phyloP scores from a whole-genome alignment of 306 rosid genomes.

The Prunus persica region DNA sequence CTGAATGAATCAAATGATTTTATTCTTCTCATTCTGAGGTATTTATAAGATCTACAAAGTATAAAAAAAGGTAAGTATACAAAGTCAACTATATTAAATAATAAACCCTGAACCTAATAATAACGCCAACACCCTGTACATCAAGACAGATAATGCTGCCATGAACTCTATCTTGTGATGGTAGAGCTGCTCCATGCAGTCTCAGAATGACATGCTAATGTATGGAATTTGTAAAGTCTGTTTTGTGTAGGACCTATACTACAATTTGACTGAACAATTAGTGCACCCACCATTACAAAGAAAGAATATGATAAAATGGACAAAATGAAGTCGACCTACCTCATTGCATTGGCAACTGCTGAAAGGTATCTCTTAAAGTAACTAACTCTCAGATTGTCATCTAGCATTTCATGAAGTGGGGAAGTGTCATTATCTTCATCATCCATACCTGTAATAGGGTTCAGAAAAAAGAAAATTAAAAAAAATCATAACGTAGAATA shows the following conservation, averaged over 20 bases:
- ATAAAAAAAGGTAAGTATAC: too few species aligned
- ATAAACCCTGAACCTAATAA: too few species aligned
- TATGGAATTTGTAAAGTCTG: background rate
- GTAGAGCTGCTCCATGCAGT: background rate
- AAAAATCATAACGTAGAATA: background rate
- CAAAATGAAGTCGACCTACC: slow-evolving; percentile 43
- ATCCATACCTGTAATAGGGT: slow-evolving; percentile 72
- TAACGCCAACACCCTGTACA: too few species aligned
- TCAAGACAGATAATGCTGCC: background rate
- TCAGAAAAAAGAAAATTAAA: background rate
- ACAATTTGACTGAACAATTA: background rate
- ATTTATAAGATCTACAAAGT: too few species aligned
- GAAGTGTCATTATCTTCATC: slow-evolving; percentile 61
- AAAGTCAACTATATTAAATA: too few species aligned
- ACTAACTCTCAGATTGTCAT: slow-evolving; percentile 75
- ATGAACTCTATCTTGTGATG: background rate
- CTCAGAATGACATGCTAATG: background rate
- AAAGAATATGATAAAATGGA: background rate
- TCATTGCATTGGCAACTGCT: slow-evolving; percentile 69
- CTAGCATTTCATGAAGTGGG: slow-evolving; percentile 67
- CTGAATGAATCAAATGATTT: too few species aligned
- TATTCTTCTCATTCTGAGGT: too few species aligned
- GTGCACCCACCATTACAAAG: background rate
- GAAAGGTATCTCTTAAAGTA: slow-evolving; percentile 68
- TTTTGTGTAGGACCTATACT: background rate